Percentiles rank a stretch among this genome's conserved stretches.
Conservation (phyloP, 345 rosid species). For the Moringa oleifera region DNA sequence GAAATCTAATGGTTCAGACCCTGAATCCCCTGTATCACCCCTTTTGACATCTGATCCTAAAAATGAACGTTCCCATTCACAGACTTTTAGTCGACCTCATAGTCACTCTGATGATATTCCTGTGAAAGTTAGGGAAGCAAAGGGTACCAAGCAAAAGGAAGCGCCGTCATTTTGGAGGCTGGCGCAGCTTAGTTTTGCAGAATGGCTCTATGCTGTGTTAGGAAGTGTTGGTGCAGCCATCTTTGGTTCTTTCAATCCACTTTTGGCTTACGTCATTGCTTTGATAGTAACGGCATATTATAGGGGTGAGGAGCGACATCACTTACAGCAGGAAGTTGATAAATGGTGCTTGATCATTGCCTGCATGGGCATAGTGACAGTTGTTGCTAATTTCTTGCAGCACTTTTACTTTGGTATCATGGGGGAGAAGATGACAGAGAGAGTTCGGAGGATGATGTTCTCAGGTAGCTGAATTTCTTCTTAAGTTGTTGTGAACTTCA, state of each 20-base stretch:
- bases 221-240: constrained; percentile 99
- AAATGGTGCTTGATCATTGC: constrained; percentile 99
- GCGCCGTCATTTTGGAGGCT: constrained; percentile 89
- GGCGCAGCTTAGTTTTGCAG: constrained; percentile 92
- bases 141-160: constrained; percentile 47
- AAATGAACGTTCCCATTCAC: constrained; percentile 95
- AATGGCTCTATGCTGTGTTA: constrained; percentile 96
- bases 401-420: constrained; percentile 98
- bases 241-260: constrained; percentile 97
- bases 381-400: constrained; percentile 94
- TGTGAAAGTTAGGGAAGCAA: constrained; percentile 39
- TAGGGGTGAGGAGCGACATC: constrained; percentile 28
- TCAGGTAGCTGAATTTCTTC: constrained; percentile 54
- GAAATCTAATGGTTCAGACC: constrained; percentile 80
- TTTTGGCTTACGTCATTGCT: constrained; percentile 90
- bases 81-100: constrained; percentile 90
- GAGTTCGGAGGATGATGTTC: constrained; percentile 99
- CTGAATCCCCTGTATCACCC: constrained; percentile 98
- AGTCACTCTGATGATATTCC: constrained; percentile 73
- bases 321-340: constrained; percentile 68
- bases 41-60: constrained; percentile 91
- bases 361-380: constrained; percentile 96
- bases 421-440: constrained; percentile 99
- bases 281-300: constrained; percentile 81
- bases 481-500: no score